Conservation (phyloP, 345 rosid species). For the Moricandia arvensis region DNA sequence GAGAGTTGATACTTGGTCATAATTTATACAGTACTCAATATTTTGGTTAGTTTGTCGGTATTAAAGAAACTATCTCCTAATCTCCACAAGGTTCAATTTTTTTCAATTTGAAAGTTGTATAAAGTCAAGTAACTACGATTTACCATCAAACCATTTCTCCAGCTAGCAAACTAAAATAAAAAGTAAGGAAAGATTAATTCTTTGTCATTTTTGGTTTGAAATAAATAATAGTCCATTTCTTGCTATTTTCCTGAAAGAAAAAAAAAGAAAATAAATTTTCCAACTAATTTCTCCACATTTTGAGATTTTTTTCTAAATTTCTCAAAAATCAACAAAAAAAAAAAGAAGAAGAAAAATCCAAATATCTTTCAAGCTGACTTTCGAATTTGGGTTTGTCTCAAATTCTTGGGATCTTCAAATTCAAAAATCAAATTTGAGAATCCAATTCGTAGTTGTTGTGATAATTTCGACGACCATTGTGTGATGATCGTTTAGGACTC, state of each 20-base stretch:
- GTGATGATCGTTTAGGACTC: constrained; percentile 1
- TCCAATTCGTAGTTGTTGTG: no score
- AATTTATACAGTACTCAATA: no score
- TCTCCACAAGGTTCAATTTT: constrained; percentile 8
- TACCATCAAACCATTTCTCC: no score
- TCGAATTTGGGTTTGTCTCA: no score
- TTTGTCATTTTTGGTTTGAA: not conserved
- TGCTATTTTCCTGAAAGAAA: not conserved
- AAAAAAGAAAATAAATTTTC: no score
- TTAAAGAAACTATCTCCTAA: not conserved
- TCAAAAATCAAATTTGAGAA: not conserved
- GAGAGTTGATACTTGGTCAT: no score
- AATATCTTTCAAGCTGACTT: no score
- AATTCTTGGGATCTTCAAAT: not conserved
- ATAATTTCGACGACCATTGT: no score
- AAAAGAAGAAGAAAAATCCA: no score
- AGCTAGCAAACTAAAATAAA: not conserved
- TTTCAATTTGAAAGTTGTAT: no score
- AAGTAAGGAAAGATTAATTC: not conserved
- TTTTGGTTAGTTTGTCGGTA: not conserved
- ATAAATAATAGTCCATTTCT: constrained; percentile 22
- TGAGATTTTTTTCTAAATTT: not conserved
- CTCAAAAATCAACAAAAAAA: no score
- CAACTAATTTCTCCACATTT: not conserved
- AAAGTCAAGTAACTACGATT: no score